A percentile compares a stretch with the other conserved stretches of the same genome.
These are phyloP conservation scores for Tetracladium marchalianum DNA, from an alignment of 495 filamentous ascomycete genomes.

Conservation along the genomic window DNA sequence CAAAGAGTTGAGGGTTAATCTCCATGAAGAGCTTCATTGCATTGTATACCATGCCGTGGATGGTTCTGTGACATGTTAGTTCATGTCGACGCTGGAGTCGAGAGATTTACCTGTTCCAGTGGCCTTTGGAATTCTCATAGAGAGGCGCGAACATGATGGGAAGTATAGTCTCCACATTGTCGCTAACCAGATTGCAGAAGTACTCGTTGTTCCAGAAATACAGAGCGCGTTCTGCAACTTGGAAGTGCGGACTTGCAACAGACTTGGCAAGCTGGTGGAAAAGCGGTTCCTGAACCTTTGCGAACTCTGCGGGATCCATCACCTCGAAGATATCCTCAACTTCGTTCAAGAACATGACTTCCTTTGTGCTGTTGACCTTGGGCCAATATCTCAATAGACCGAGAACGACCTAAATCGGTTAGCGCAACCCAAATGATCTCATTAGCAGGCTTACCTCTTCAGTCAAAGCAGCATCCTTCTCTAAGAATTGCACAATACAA, in stretches of 20 bases:
- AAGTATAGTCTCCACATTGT: conserved; percentile 96
- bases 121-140: conserved; percentile 98
- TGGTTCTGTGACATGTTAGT: conserved; percentile 54
- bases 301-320: conserved; percentile 98
- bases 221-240: conserved; percentile 92
- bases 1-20: conserved; percentile 96
- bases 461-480: conserved; percentile 94
- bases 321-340: conserved; percentile 99
- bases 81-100: not conserved
- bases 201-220: conserved; percentile 99
- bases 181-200: conserved; percentile 98
- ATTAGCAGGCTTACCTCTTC: conserved; percentile 60
- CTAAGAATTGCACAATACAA: conserved; percentile 97
- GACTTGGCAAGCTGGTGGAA: conserved; percentile 97
- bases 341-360: conserved; percentile 99
- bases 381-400: conserved; percentile 96
- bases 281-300: conserved; percentile 94
- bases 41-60: conserved; percentile 99
- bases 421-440: not conserved
- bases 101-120: conserved; percentile 87
- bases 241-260: conserved; percentile 96
- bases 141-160: conserved; percentile 99
- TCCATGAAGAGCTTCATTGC: conserved; percentile 99
- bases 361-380: conserved; percentile 98
- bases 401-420: conserved; percentile 64